phyloP scores from a whole-genome alignment of 805 yeast species.

The Cyberlindnera xishuangbannaensis region DNA sequence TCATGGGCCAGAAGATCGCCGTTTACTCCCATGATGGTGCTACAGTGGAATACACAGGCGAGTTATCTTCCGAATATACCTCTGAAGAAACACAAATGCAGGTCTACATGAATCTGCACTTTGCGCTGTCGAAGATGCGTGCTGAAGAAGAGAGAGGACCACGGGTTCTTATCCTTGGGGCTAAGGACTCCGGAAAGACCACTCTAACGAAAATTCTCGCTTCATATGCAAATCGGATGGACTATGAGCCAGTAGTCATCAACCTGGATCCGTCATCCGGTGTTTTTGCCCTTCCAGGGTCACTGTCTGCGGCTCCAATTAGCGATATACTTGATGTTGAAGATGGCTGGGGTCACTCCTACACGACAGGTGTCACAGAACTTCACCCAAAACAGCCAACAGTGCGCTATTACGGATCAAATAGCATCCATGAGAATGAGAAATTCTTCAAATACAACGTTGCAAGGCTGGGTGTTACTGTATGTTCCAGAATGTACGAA shows the following conservation, averaged over 20 bases:
- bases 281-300: constrained; percentile 74
- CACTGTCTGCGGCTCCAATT: constrained; percentile 75
- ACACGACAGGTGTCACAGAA: constrained; percentile 67
- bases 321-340: constrained; percentile 78
- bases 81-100: constrained; percentile 69
- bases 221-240: constrained; percentile 73
- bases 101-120: constrained; percentile 61
- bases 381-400: constrained; percentile 86
- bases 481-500: constrained; percentile 41
- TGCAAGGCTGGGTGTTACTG: constrained; percentile 28
- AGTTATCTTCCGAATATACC: constrained; percentile 49
- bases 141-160: constrained; percentile 28
- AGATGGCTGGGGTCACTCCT: constrained; percentile 70
- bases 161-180: constrained; percentile 66
- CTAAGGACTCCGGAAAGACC: constrained; percentile 71
- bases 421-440: constrained; percentile 47
- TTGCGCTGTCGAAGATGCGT: constrained; percentile 61
- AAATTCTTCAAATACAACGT: constrained; percentile 23
- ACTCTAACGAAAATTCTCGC: constrained; percentile 60
- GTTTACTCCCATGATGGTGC: constrained; percentile 65
- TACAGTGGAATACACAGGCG: constrained; percentile 36
- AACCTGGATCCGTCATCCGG: constrained; percentile 75
- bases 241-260: constrained; percentile 62
- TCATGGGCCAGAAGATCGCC: constrained; percentile 49
- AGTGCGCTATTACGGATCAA: constrained; percentile 76